Evolutionary conservation across 148 eudicot species (phyloP).

Genomic region (Hydrangea macrophylla): DNA sequence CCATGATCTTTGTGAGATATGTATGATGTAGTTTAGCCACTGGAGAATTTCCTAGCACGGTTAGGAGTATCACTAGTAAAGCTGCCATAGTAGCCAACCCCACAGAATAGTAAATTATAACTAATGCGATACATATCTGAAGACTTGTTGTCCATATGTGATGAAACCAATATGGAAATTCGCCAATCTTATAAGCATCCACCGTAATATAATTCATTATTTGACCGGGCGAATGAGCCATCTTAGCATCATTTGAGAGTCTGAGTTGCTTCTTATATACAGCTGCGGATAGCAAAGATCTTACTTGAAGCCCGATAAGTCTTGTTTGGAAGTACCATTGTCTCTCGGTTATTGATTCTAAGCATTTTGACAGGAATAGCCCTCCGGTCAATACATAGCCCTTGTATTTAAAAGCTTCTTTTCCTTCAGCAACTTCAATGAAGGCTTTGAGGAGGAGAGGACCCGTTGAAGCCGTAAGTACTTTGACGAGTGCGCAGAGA

Average conservation of each 20-base stretch:
- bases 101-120: constrained; percentile 29
- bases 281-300: constrained; percentile 46
- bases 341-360: constrained; percentile 51
- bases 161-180: constrained; percentile 60
- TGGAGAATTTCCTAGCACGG: constrained; percentile 45
- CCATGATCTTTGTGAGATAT: constrained; percentile 47
- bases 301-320: constrained; percentile 45
- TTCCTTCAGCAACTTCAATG: constrained; percentile 29
- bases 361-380: constrained; percentile 36
- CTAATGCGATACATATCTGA: constrained; percentile 40
- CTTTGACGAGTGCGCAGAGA: constrained; percentile 40
- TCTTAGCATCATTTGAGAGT: constrained; percentile 38
- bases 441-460: constrained; percentile 46
- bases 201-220: constrained; percentile 48
- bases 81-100: constrained; percentile 39
- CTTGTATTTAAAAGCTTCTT: constrained; percentile 27
- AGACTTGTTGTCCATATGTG: constrained; percentile 50
- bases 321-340: constrained; percentile 48
- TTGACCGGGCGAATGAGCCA: constrained; percentile 42
- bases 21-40: constrained; percentile 41
- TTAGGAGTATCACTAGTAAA: constrained; percentile 24
- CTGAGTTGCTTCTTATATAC: constrained; percentile 49
- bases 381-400: constrained; percentile 28
- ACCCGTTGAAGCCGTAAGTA: constrained; percentile 39
- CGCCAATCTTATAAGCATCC: constrained; percentile 59